phyloP scores from a whole-genome alignment of 2,329 filamentous ascomycete genomes.

The Rutstroemia sp. region DNA sequence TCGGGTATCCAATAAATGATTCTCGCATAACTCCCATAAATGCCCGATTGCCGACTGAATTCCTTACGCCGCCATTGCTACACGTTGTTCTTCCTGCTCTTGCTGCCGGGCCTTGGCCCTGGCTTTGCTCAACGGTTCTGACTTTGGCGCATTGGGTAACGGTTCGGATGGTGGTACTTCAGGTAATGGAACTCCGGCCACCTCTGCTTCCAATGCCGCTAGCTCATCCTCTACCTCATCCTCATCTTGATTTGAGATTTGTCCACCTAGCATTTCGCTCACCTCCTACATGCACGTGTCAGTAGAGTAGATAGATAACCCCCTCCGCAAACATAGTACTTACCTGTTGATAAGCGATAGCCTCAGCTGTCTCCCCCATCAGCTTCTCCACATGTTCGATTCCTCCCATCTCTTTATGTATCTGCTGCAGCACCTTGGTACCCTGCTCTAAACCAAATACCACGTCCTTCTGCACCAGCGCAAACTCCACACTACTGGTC shows the following conservation, averaged over 20 bases:
- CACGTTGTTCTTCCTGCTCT: conserved; percentile 21
- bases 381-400: conserved; percentile 91
- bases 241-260: conserved; percentile 90
- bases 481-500: conserved; percentile 87
- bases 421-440: conserved; percentile 80
- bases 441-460: conserved; percentile 89
- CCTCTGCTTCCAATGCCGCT: conserved; percentile 66
- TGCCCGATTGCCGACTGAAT: conserved; percentile 12
- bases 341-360: conserved; percentile 83
- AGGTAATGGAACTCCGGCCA: conserved; percentile 33
- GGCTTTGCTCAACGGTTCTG: conserved; percentile 15
- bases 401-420: conserved; percentile 93
- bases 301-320: background rate
- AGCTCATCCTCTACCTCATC: conserved; percentile 97
- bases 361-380: conserved; percentile 87
- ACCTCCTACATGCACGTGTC: conserved; percentile 57
- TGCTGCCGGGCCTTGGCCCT: conserved; percentile 24
- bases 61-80: conserved; percentile 27
- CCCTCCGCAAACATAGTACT: conserved; percentile 20
- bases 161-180: conserved; percentile 23
- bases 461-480: conserved; percentile 93
- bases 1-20: conserved; percentile 19
- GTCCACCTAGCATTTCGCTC: conserved; percentile 79
- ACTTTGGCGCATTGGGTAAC: conserved; percentile 27
- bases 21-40: conserved; percentile 23